Percentiles rank a stretch among this genome's conserved stretches.
These are phyloP conservation scores for Fusarium sp. DNA, from an alignment of 2,329 filamentous ascomycete species.

Conservation along the genomic window DNA sequence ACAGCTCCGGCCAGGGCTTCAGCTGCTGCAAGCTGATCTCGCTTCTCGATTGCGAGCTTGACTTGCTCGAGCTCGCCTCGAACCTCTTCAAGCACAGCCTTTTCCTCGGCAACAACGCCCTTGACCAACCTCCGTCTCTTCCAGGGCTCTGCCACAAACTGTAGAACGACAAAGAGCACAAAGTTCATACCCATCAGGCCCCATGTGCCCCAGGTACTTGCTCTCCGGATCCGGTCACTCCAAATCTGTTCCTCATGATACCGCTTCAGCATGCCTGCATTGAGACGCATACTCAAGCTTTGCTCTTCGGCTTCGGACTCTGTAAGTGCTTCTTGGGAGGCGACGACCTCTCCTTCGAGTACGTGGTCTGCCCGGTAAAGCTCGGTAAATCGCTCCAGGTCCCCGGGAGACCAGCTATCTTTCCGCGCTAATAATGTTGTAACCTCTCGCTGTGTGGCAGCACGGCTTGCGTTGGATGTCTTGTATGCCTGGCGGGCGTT, in stretches of 20 bases:
- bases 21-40: slow-evolving; percentile 34
- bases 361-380: slow-evolving; percentile 93
- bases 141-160: slow-evolving; percentile 95
- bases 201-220: slow-evolving; percentile 99
- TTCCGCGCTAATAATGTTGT: slow-evolving; percentile 94
- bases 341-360: slow-evolving; percentile 85
- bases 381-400: slow-evolving; percentile 94
- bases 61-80: slow-evolving; percentile 55
- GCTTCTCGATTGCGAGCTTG: slow-evolving; percentile 46
- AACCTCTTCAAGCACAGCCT: slow-evolving; percentile 65
- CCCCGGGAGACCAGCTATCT: slow-evolving; percentile 86
- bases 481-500: slow-evolving; percentile 82
- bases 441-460: slow-evolving; percentile 93
- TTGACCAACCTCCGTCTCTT: slow-evolving; percentile 82
- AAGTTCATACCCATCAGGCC: slow-evolving; percentile 98
- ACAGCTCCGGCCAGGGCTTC: slow-evolving; percentile 26
- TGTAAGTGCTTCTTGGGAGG: slow-evolving; percentile 77
- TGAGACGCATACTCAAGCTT: slow-evolving; percentile 79
- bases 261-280: slow-evolving; percentile 84
- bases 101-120: slow-evolving; percentile 84
- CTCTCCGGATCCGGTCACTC: slow-evolving; percentile 96
- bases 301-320: slow-evolving; percentile 85
- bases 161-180: slow-evolving; percentile 84
- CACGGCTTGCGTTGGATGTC: slow-evolving; percentile 83
- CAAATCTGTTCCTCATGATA: slow-evolving; percentile 99